Base-by-base conservation (phyloP, 176 grass and related monocot genomes). In the Aegilops bicornis region DNA sequence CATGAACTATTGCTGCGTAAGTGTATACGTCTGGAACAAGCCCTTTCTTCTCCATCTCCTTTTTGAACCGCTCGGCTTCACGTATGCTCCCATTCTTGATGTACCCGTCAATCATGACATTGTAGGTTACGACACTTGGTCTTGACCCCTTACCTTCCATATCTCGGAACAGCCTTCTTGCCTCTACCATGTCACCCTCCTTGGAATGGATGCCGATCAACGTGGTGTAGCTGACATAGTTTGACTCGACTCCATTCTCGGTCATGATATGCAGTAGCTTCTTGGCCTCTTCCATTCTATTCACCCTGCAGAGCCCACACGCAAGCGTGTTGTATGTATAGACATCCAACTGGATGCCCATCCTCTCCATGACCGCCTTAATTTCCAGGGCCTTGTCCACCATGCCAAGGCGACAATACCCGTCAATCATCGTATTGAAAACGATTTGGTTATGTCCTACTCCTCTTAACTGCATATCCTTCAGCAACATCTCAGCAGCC, bases 41-140 rank as follows among this genome's bases (percentile, higher is more conserved):
- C 67, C 92, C 93, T 88, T 94, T 98, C 82, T 89, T 98, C 50
- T 96, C 97, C 97, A 96, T 98, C 84, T 94, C 93, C 76, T 88
- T 91, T 79, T 84, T 94, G 47, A 98, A 82, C 79, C 84, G 87
- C 80, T 94, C 96, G 10, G 93, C 96, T 87, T 98, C 96, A 0
- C 70, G 87, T 79, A 96, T 87, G 47, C 79, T 91, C 14, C 93
- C 84, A 69, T 92, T 96, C 86, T 98, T 96, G 78, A 84, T 82
- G 69, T 92, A 96, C 23, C 91, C 96, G 86, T 95, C 82, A 9
- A 98, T 92, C 90, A 98, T 92, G 15, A 95, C 91, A 83, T 92
- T 96, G 85, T 94, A 98, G 8, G 92, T 98, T 6, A 92, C 86
- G 8, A 83, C 56, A 69, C 79, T 91, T 40, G 93, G 92, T 6